These are phyloP conservation scores for Apiotrichum domesticum DNA, from an alignment of 1,284 basidiomycete species.

Conservation along the genomic window DNA sequence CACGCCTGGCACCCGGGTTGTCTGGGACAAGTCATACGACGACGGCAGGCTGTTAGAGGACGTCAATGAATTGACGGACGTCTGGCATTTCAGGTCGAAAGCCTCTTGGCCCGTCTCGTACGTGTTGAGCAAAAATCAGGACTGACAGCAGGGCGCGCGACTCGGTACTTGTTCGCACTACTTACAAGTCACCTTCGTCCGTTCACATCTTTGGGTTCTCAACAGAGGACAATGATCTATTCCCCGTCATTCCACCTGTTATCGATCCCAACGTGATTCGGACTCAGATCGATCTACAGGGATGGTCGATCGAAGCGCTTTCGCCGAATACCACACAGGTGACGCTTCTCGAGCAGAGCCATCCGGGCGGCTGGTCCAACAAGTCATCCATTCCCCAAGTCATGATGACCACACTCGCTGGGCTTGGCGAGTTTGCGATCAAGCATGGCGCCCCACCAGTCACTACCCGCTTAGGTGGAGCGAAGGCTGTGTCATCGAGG, in stretches of 20 bases:
- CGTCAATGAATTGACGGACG: constrained; percentile 81
- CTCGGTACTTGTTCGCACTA: constrained; percentile 82
- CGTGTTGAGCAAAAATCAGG: constrained; percentile 36
- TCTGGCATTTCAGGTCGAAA: constrained; percentile 85
- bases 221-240: constrained; percentile 77
- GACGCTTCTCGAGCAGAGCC: constrained; percentile 91
- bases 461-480: constrained; percentile 73
- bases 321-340: constrained; percentile 93
- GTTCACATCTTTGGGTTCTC: constrained; percentile 97
- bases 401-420: constrained; percentile 80
- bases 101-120: constrained; percentile 87
- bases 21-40: constrained; percentile 89
- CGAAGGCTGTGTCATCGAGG: constrained; percentile 62
- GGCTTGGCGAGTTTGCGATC: constrained; percentile 89
- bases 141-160: constrained; percentile 67
- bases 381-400: constrained; percentile 87
- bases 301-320: constrained; percentile 92
- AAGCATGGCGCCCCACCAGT: constrained; percentile 90
- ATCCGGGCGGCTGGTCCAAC: constrained; percentile 95
- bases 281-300: constrained; percentile 90
- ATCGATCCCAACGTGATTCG: constrained; percentile 72
- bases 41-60: constrained; percentile 81
- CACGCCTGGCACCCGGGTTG: constrained; percentile 69
- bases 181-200: constrained; percentile 92
- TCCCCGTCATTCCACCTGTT: constrained; percentile 67